phyloP scores from a whole-genome alignment of 306 rosid species.

The Gastrolobium bilobum region DNA sequence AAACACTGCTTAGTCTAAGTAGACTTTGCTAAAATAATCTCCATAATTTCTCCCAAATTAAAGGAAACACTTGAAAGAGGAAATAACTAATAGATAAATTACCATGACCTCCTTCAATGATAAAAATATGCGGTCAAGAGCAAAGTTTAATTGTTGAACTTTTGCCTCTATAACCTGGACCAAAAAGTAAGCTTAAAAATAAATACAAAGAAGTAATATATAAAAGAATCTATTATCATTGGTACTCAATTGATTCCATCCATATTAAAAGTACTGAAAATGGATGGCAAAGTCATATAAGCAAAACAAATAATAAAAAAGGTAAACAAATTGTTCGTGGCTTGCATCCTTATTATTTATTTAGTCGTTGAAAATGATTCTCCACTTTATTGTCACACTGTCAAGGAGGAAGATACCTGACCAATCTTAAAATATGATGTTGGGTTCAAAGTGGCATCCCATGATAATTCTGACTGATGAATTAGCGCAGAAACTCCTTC shows the following conservation, averaged over 20 bases:
- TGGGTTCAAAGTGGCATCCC: conserved; percentile 91
- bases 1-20: conserved; percentile 30
- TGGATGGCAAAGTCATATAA: conserved; percentile 27
- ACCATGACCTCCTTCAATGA: conserved; percentile 88
- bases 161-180: conserved; percentile 89
- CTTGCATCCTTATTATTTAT: conserved; percentile 26
- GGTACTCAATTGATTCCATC: conserved; percentile 3
- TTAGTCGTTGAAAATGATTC: conserved; percentile 13
- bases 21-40: conserved; percentile 24
- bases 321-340: conserved; percentile 16
- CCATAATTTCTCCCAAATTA: neutral
- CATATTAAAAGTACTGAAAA: neutral
- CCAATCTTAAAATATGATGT: conserved; percentile 82
- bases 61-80: conserved; percentile 23
- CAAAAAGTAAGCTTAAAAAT: conserved; percentile 43
- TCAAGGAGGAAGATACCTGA: conserved; percentile 72
- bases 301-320: neutral
- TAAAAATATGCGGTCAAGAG: conserved; percentile 80
- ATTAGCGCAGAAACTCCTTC: conserved; percentile 90
- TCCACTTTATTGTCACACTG: conserved; percentile 14
- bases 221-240: neutral
- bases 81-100: conserved; percentile 40
- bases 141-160: conserved; percentile 82
- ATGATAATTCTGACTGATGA: conserved; percentile 93
- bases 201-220: conserved; percentile 39